A percentile compares a stretch with the other conserved stretches of the same genome.
phyloP scores from a whole-genome alignment of 192 early-diverging fungal species.

The Haplosporangium gracile region DNA sequence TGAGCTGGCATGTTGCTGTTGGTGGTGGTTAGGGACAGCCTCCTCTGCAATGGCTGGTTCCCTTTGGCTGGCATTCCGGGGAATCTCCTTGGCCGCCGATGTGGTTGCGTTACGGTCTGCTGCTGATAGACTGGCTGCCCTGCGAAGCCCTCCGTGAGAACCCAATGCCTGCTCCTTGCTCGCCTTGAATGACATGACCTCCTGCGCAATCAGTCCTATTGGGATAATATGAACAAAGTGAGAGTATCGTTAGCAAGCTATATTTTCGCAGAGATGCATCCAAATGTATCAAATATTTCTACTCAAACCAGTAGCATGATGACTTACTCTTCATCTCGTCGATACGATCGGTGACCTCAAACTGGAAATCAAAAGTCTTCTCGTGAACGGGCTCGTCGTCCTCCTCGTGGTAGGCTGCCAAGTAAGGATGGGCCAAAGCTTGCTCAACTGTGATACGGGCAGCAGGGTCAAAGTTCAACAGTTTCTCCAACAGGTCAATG shows the following conservation, averaged over 20 bases:
- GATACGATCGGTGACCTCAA: constrained; percentile 80
- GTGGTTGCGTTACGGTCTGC: constrained; percentile 62
- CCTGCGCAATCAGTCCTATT: constrained; percentile 81
- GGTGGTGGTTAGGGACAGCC: constrained; percentile 31
- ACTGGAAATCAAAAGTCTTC: constrained; percentile 83
- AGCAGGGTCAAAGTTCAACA: constrained; percentile 95
- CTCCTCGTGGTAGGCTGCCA: constrained; percentile 92
- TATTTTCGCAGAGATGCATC: constrained; percentile 28
- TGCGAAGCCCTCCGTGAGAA: constrained; percentile 26
- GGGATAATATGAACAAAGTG: background rate
- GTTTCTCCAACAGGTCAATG: constrained; percentile 88
- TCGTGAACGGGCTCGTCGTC: constrained; percentile 86
- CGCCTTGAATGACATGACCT: constrained; percentile 83
- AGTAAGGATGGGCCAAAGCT: constrained; percentile 93
- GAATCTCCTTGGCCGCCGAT: constrained; percentile 47
- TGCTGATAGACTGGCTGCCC: constrained; percentile 57
- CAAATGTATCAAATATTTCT: background rate
- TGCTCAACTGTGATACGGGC: constrained; percentile 94
- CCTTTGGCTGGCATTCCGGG: constrained; percentile 50
- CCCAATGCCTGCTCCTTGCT: constrained; percentile 63
- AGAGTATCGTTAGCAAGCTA: constrained; percentile 4
- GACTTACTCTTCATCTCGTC: constrained; percentile 84
- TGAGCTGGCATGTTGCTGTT: constrained; percentile 14
- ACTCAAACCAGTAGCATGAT: background rate
- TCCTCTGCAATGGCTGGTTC: constrained; percentile 55